Conservation (phyloP, 2,329 filamentous ascomycete genomes). For the Alternaria dauci region DNA sequence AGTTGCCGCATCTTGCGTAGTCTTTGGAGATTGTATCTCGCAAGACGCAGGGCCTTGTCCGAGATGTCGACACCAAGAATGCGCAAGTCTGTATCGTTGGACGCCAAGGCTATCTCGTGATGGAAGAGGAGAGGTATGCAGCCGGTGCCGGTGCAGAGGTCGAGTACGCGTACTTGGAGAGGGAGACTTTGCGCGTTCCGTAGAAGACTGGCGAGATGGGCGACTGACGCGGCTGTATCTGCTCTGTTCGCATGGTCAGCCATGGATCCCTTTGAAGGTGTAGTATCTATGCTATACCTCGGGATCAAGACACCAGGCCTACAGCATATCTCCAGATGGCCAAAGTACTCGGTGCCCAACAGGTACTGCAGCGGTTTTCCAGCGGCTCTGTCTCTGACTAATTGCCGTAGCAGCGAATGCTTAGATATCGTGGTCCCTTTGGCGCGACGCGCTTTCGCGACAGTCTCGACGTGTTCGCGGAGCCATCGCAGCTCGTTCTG, state of each 20-base stretch:
- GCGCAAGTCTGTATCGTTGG: conserved; percentile 49
- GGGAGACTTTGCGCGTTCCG: conserved; percentile 31
- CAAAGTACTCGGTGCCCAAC: conserved; percentile 88
- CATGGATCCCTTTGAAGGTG: background rate
- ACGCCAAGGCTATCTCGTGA: conserved; percentile 61
- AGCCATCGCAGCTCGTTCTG: conserved; percentile 78
- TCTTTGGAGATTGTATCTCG: conserved; percentile 67
- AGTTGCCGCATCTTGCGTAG: conserved; percentile 28
- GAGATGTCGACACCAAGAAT: conserved; percentile 81
- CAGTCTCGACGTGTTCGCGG: conserved; percentile 60
- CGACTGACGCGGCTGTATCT: conserved; percentile 56
- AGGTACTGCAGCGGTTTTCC: conserved; percentile 90
- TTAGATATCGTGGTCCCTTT: conserved; percentile 29
- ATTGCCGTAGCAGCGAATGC: conserved; percentile 31
- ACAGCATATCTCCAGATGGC: conserved; percentile 79
- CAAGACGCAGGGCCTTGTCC: conserved; percentile 68
- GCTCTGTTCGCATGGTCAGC: conserved; percentile 46
- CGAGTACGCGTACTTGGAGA: conserved; percentile 69
- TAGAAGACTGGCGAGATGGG: conserved; percentile 43
- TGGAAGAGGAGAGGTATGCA: conserved; percentile 85
- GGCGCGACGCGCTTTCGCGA: conserved; percentile 31
- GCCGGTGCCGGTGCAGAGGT: conserved; percentile 90
- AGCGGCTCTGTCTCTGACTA: conserved; percentile 53
- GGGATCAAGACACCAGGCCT: conserved; percentile 84
- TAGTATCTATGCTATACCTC: conserved; percentile 57